Evolutionary conservation across 176 grass and related monocot species (phyloP).

Genomic region (Metroxylon sagu): DNA sequence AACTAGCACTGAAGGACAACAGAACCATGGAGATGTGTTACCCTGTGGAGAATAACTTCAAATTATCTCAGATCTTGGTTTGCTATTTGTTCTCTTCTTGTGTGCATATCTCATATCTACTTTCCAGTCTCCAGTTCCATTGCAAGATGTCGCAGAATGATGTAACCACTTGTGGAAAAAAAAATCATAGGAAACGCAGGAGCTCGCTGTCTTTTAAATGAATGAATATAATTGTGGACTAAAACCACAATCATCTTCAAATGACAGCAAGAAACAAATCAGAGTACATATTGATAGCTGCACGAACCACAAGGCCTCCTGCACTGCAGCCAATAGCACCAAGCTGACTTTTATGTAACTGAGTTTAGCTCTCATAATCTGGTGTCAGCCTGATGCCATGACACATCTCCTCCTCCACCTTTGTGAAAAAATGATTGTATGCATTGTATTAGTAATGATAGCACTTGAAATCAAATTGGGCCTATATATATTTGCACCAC

Average conservation of each 20-base stretch:
- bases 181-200: no score
- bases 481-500: no score
- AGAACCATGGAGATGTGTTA: constrained; percentile 44
- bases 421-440: no score
- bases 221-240: no score
- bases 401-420: constrained; percentile 57
- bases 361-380: constrained; percentile 78
- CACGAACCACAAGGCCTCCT: constrained; percentile 63
- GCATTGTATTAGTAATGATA: no score
- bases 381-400: constrained; percentile 62
- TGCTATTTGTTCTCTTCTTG: no score
- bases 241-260: constrained; percentile 60
- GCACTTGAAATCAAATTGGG: no score
- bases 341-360: constrained; percentile 58
- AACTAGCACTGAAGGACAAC: constrained; percentile 68
- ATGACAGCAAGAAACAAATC: constrained; percentile 79
- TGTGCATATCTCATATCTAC: no score
- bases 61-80: constrained; percentile 42
- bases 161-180: no score
- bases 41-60: constrained; percentile 66
- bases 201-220: no score
- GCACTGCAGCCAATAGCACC: constrained; percentile 77
- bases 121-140: no score
- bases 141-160: no score
- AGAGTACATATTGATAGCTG: constrained; percentile 59